Evolutionary conservation across 192 early-diverging fungal species (phyloP).

Genomic region (Coemansia sp.): DNA sequence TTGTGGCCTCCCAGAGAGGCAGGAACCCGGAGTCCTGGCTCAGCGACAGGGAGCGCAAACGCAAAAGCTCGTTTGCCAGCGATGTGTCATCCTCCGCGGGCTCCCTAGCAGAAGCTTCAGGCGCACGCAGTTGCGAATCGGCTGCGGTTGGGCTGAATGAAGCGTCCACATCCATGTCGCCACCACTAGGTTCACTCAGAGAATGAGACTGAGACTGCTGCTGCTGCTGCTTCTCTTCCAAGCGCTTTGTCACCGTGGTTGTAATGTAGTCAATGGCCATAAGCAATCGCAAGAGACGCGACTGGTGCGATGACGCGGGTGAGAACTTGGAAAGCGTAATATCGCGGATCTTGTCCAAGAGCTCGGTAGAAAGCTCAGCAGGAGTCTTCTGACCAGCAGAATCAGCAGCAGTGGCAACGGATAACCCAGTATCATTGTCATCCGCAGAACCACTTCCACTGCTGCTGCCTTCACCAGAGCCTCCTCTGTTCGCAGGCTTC

Average conservation of each 20-base stretch:
- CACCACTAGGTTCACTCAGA: neutral
- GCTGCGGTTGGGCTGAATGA: neutral
- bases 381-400: constrained; percentile 9
- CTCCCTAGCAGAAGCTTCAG: neutral
- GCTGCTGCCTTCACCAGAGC: no score
- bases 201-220: neutral
- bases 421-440: constrained; percentile 33
- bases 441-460: neutral
- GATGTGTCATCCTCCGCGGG: constrained; percentile 13
- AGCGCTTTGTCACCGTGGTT: constrained; percentile 42
- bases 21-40: constrained; percentile 55
- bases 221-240: constrained; percentile 45
- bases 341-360: constrained; percentile 69
- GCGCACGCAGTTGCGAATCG: neutral
- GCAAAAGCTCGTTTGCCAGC: constrained; percentile 33
- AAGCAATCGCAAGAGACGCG: constrained; percentile 88
- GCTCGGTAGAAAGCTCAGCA: constrained; percentile 15
- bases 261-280: constrained; percentile 88
- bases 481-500: constrained; percentile 5
- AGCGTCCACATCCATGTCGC: constrained; percentile 25
- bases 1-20: constrained; percentile 77
- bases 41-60: constrained; percentile 49
- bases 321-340: constrained; percentile 78
- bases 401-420: constrained; percentile 14
- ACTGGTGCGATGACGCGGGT: constrained; percentile 82